These are phyloP conservation scores for Citrus trifoliata DNA, from an alignment of 345 rosid genomes.

Conservation along the genomic window DNA sequence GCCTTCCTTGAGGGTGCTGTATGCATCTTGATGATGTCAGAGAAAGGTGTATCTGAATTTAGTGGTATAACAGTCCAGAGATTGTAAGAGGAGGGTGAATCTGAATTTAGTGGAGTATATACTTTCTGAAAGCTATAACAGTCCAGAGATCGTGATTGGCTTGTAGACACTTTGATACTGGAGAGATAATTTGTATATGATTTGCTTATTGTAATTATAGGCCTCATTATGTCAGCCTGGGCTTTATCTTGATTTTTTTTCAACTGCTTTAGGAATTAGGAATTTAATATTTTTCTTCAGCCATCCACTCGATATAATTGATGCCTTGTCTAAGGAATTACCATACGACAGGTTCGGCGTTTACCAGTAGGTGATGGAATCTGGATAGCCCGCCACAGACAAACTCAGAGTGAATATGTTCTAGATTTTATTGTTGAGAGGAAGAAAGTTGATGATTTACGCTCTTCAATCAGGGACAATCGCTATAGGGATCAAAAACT, in stretches of 20 bases:
- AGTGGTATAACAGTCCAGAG: background rate
- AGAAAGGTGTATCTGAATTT: background rate
- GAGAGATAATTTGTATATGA: background rate
- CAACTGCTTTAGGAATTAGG: slow-evolving; percentile 4
- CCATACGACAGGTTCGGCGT: slow-evolving; percentile 62
- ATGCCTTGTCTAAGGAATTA: slow-evolving; percentile 7
- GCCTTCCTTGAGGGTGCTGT: background rate
- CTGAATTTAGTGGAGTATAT: background rate
- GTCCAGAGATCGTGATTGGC: background rate
- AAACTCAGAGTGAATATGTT: slow-evolving; percentile 58
- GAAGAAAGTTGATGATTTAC: slow-evolving; percentile 79
- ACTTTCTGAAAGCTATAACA: background rate
- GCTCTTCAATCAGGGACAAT: slow-evolving; percentile 78
- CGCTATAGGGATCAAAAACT: slow-evolving; percentile 91
- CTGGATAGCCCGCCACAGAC: slow-evolving; percentile 88
- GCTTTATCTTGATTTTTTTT: background rate
- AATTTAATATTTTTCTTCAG: background rate
- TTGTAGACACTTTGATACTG: background rate
- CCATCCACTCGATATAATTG: background rate
- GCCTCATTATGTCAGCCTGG: background rate
- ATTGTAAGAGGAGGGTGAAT: background rate
- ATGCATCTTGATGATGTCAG: background rate
- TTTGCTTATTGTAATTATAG: background rate
- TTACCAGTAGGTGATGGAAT: slow-evolving; percentile 89
- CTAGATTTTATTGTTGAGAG: slow-evolving; percentile 95